These are phyloP conservation scores for Tillandsia leiboldiana DNA, from an alignment of 176 grass and related monocot genomes.

Conservation along the genomic window DNA sequence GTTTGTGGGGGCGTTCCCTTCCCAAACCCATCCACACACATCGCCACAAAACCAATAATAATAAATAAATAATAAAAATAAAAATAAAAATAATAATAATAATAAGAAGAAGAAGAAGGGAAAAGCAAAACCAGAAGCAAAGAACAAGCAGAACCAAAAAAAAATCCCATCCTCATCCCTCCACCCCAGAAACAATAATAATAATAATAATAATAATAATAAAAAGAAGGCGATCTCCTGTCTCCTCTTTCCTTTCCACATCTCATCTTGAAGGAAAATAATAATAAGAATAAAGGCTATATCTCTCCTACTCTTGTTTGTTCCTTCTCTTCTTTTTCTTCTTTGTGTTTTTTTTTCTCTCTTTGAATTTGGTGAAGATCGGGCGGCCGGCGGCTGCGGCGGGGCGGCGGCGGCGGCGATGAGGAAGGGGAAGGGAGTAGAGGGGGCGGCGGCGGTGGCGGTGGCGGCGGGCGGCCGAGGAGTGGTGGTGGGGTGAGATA, in stretches of 20 bases:
- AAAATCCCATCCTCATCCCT: background rate
- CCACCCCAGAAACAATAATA: background rate
- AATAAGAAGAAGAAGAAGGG: background rate
- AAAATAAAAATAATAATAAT: no score
- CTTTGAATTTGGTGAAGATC: no score
- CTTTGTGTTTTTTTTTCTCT: background rate
- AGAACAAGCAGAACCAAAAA: background rate
- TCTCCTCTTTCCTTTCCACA: background rate
- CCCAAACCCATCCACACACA: no score
- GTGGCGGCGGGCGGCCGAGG: background rate
- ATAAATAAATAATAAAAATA: no score
- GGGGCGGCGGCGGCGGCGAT: slow-evolving; percentile 3
- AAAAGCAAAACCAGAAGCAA: background rate
- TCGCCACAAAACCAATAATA: no score
- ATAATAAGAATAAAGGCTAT: background rate
- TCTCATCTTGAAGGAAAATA: background rate
- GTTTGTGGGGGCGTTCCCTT: background rate
- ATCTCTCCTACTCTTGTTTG: background rate
- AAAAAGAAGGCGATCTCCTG: background rate
- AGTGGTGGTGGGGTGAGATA: slow-evolving; percentile 3
- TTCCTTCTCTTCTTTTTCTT: background rate
- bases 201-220: background rate
- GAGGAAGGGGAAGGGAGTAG: slow-evolving; percentile 2
- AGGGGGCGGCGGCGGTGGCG: background rate
- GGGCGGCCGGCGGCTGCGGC: no score